Percentiles rank a stretch among this genome's conserved stretches.
Conservation (phyloP, 106 monocot genomes). For the Phalaenopsis aphrodite region DNA sequence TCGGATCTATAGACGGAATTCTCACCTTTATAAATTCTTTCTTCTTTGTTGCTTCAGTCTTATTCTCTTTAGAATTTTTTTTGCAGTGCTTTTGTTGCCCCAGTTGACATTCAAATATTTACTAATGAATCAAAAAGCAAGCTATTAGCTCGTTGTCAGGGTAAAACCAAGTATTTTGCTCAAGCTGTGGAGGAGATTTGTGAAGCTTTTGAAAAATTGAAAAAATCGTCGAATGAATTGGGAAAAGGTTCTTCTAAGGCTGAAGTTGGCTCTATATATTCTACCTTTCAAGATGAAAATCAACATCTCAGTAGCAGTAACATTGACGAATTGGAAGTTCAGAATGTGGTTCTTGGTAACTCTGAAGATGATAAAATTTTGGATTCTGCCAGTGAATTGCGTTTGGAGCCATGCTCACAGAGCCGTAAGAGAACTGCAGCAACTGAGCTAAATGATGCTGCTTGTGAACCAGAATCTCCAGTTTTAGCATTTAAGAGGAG, state of each 20-base stretch:
- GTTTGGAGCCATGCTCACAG: constrained; percentile 17
- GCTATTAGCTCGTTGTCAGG: constrained; percentile 51
- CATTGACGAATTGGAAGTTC: constrained; percentile 16
- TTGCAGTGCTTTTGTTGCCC: constrained; percentile 90
- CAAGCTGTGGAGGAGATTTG: constrained; percentile 82
- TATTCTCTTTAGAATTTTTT: neutral
- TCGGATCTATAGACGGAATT: neutral
- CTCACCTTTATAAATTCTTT: neutral
- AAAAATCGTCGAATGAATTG: constrained; percentile 23
- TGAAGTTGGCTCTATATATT: constrained; percentile 15
- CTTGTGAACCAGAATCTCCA: constrained; percentile 12
- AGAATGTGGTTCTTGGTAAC: constrained; percentile 14
- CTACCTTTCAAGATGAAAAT: constrained; percentile 18
- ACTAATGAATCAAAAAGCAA: constrained; percentile 70
- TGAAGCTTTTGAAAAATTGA: constrained; percentile 59
- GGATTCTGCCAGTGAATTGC: constrained; percentile 18
- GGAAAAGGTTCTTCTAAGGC: constrained; percentile 9
- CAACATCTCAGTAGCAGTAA: constrained; percentile 7
- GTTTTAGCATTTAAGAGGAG: constrained; percentile 32
- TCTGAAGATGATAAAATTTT: constrained; percentile 10
- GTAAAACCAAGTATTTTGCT: constrained; percentile 64
- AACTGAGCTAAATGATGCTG: constrained; percentile 6
- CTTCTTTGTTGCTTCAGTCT: neutral
- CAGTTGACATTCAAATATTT: constrained; percentile 74
- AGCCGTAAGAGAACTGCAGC: constrained; percentile 10